Evolutionary conservation across 768 basidiomycete genomes (phyloP).

Genomic region (Tylopilus felleus): DNA sequence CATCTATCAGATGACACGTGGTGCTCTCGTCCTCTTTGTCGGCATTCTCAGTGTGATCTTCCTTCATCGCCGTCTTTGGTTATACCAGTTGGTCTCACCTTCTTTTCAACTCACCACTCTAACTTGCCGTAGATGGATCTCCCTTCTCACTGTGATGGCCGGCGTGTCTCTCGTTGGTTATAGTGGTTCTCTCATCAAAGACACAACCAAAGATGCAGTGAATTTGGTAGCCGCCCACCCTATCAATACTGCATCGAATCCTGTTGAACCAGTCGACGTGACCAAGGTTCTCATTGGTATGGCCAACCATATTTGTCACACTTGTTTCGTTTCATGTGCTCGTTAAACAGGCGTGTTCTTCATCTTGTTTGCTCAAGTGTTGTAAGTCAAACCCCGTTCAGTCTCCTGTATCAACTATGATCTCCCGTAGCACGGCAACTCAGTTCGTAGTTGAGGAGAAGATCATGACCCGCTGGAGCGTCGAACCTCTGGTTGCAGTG

Average conservation of each 20-base stretch:
- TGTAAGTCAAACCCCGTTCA: constrained; percentile 49
- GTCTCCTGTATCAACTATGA: neutral
- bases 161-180: constrained; percentile 85
- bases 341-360: constrained; percentile 72
- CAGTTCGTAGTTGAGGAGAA: constrained; percentile 97
- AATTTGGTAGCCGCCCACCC: constrained; percentile 14
- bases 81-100: constrained; percentile 69
- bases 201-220: constrained; percentile 51
- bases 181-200: constrained; percentile 84
- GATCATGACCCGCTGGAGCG: constrained; percentile 84
- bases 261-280: constrained; percentile 57
- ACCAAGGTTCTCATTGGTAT: constrained; percentile 71
- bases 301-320: constrained; percentile 8
- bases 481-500: constrained; percentile 89
- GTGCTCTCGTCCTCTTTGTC: constrained; percentile 91
- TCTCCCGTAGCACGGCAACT: constrained; percentile 66
- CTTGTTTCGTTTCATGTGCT: constrained; percentile 17
- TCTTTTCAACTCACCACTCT: constrained; percentile 2
- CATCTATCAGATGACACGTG: constrained; percentile 95
- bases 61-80: constrained; percentile 77
- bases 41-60: constrained; percentile 89
- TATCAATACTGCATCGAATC: constrained; percentile 38
- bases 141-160: constrained; percentile 82
- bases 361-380: constrained; percentile 90
- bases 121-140: constrained; percentile 65